phyloP scores from a whole-genome alignment of 352 stramenopile genomes.

The Pythium rishiriense region DNA sequence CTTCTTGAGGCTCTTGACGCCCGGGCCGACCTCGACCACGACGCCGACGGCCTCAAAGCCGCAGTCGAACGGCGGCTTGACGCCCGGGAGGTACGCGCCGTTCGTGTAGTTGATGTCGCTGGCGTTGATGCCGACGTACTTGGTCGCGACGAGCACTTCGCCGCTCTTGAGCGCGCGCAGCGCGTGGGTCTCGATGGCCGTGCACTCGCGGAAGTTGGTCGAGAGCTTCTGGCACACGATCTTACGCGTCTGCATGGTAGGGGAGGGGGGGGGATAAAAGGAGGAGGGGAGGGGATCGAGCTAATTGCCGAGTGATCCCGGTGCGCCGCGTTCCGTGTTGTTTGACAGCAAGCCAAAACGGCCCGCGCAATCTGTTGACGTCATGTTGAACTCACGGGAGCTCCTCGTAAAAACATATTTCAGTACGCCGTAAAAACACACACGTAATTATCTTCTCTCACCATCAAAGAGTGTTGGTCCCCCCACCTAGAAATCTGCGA shows the following conservation, averaged over 20 bases:
- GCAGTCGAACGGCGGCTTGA: conserved; percentile 52
- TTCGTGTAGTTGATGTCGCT: conserved; percentile 66
- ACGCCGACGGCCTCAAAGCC: conserved; percentile 52
- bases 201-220: conserved; percentile 79
- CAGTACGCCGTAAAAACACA: too few species aligned
- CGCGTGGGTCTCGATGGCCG: conserved; percentile 54
- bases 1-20: conserved; percentile 42
- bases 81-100: conserved; percentile 47
- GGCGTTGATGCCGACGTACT: conserved; percentile 47
- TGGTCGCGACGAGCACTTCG: conserved; percentile 50
- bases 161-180: conserved; percentile 40
- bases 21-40: conserved; percentile 32
- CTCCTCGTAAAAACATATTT: conserved; percentile 5
- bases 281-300: background rate
- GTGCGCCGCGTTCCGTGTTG: too few species aligned
- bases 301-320: conserved; percentile 5
- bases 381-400: conserved; percentile 25
- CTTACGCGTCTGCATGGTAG: conserved; percentile 67
- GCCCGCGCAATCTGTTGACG: conserved; percentile 19
- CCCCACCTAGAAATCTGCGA: too few species aligned
- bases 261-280: background rate
- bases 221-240: conserved; percentile 81
- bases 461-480: too few species aligned
- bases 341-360: too few species aligned
- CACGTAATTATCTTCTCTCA: too few species aligned